phyloP scores from a whole-genome alignment of 2,329 filamentous ascomycete genomes.

The Fusarium tanahbumbuense region DNA sequence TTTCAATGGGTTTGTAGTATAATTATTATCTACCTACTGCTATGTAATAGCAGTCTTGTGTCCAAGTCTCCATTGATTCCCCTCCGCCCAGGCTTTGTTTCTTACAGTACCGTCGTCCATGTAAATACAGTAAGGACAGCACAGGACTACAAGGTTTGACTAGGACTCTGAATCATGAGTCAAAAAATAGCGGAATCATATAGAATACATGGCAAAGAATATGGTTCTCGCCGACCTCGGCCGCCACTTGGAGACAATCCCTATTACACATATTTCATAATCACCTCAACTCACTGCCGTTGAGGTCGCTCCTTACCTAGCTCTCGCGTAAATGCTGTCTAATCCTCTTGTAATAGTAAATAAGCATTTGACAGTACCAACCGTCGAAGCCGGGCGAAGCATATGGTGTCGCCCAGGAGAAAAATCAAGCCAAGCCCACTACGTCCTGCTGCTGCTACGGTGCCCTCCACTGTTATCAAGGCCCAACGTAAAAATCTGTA shows the following conservation, averaged over 20 bases:
- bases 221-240: conserved; percentile 12
- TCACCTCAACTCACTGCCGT: conserved; percentile 12
- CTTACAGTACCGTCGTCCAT: conserved; percentile 2
- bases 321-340: background rate
- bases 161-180: conserved; percentile 23
- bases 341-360: conserved; percentile 35
- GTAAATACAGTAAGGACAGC: background rate
- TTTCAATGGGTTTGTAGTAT: background rate
- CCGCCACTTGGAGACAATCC: conserved; percentile 11
- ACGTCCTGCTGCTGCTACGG: background rate
- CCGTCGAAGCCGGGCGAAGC: conserved; percentile 47
- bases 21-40: background rate
- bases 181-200: conserved; percentile 18
- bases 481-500: conserved; percentile 33
- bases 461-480: conserved; percentile 39
- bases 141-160: background rate
- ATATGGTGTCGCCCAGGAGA: conserved; percentile 18
- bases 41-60: background rate
- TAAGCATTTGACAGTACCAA: conserved; percentile 39
- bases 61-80: background rate
- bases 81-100: conserved; percentile 2
- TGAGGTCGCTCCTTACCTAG: background rate
- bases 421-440: conserved; percentile 13
- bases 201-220: conserved; percentile 17
- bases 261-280: background rate